Conservation (phyloP, 73 alveolate genomes). For the Effrenium voratum region DNA sequence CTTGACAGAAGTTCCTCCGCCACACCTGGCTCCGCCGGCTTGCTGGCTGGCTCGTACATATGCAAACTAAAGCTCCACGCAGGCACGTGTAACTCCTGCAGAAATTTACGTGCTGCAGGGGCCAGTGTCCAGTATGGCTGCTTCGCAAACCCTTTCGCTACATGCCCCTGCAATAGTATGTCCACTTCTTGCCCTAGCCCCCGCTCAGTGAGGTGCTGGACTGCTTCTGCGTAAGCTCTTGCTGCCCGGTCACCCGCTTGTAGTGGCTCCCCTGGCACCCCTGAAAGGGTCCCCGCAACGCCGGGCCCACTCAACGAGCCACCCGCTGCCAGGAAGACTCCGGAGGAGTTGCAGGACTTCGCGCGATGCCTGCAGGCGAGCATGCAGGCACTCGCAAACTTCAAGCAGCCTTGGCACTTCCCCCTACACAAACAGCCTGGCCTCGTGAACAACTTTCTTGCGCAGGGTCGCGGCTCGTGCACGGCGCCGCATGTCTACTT, state of each 20-base stretch:
- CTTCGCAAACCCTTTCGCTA: neutral
- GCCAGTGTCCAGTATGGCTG: neutral
- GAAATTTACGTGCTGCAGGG: neutral
- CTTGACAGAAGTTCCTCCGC: neutral
- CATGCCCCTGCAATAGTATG: neutral
- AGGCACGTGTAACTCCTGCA: slow-evolving; percentile 23
- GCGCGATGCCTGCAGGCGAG: neutral
- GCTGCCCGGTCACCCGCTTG: too few relatives aligned
- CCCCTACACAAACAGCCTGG: neutral
- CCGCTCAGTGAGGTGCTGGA: neutral
- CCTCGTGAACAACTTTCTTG: neutral
- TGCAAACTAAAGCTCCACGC: neutral
- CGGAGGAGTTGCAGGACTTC: neutral
- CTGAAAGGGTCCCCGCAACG: slow-evolving; percentile 6
- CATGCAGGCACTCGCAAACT: too few relatives aligned
- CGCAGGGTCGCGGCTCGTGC: neutral
- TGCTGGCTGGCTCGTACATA: neutral
- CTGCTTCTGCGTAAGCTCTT: neutral
- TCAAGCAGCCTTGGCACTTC: too few relatives aligned
- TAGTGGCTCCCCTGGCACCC: neutral
- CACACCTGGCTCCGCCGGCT: neutral
- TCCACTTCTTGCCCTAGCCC: neutral
- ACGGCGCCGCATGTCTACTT: slow-evolving; percentile 16
- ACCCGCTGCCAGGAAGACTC: neutral
- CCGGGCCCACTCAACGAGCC: neutral